phyloP scores from a whole-genome alignment of 805 yeast genomes.

The Hanseniaspora meyeri region DNA sequence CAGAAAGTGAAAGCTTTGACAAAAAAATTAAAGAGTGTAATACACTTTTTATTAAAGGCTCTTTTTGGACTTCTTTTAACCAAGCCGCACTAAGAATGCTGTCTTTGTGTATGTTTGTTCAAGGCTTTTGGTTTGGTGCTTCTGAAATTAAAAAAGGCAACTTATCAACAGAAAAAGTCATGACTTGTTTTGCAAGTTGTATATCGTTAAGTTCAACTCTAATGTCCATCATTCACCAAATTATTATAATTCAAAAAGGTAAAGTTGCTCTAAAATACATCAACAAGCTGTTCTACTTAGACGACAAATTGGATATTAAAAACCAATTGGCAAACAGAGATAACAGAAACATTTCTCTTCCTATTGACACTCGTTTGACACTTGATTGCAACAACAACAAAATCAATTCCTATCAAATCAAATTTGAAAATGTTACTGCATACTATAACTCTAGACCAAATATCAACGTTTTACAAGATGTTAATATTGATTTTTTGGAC shows the following conservation, averaged over 20 bases:
- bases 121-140: slow-evolving; percentile 86
- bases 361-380: background rate
- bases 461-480: slow-evolving; percentile 35
- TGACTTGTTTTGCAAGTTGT: slow-evolving; percentile 78
- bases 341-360: background rate
- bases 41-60: slow-evolving; percentile 32
- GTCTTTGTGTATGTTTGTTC: slow-evolving; percentile 66
- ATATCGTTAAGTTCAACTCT: slow-evolving; percentile 55
- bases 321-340: background rate
- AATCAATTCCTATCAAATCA: slow-evolving; percentile 27
- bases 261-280: slow-evolving; percentile 51
- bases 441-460: slow-evolving; percentile 48
- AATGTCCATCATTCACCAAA: slow-evolving; percentile 41
- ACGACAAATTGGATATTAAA: background rate
- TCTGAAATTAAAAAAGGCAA: slow-evolving; percentile 43
- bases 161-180: slow-evolving; percentile 47
- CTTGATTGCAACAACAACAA: background rate
- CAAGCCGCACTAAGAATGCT: slow-evolving; percentile 44
- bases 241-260: slow-evolving; percentile 58
- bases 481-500: slow-evolving; percentile 36
- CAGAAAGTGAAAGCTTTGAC: slow-evolving; percentile 39
- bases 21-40: slow-evolving; percentile 26
- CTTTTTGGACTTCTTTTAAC: slow-evolving; percentile 35
- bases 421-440: slow-evolving; percentile 47
- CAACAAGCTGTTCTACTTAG: slow-evolving; percentile 28